Conservation (phyloP, 2,329 filamentous ascomycete genomes). For the Paraphoma chrysanthemicola region DNA sequence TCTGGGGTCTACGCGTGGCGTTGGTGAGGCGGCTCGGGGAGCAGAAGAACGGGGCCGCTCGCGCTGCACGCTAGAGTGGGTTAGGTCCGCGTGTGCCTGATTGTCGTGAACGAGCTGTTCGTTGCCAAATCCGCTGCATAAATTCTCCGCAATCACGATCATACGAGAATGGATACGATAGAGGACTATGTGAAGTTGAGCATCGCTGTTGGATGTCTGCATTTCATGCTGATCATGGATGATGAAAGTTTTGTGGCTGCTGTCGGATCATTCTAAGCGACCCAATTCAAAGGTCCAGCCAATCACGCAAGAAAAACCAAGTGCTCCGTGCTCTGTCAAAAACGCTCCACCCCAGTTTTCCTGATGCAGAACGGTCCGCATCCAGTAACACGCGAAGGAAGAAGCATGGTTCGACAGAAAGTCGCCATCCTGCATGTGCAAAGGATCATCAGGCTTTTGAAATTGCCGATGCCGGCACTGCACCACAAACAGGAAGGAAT, state of each 20-base stretch:
- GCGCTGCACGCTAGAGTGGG: neutral
- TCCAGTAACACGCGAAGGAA: neutral
- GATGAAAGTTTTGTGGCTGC: neutral
- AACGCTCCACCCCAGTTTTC: neutral
- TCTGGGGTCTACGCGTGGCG: neutral
- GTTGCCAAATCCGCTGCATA: neutral
- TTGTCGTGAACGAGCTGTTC: neutral
- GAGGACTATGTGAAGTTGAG: neutral
- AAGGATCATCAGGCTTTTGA: neutral
- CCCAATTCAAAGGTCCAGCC: neutral
- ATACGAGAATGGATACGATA: neutral
- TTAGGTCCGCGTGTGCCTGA: neutral
- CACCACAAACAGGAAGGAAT: neutral
- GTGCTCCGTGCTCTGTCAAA: neutral
- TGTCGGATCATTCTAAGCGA: neutral
- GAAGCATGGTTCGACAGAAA: neutral
- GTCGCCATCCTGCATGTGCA: neutral
- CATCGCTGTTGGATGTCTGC: neutral
- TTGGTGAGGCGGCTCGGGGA: conserved; percentile 10
- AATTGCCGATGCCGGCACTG: neutral
- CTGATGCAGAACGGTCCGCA: neutral
- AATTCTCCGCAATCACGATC: neutral
- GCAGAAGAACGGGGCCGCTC: conserved; percentile 6
- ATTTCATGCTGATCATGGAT: neutral
- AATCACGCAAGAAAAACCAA: neutral